Evolutionary conservation across 2,329 filamentous ascomycete species (phyloP), one percentile per base, ranked within the genome.

Genomic region (Ophiostoma sp.): DNA sequence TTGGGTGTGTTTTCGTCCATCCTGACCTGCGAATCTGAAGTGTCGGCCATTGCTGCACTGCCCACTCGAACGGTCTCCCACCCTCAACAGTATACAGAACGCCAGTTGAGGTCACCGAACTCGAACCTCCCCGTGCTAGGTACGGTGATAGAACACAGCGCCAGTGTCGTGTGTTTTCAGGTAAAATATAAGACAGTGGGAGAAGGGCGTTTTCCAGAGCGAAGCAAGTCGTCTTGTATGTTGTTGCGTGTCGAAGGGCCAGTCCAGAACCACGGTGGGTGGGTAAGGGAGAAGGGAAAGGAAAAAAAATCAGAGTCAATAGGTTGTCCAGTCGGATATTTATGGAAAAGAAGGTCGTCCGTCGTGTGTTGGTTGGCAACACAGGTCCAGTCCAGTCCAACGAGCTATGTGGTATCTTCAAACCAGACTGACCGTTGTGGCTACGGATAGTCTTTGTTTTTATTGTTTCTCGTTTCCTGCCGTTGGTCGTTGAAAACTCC

Each of bases 1-100:
- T 80, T 80, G 38, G 79, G 75, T 58, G 80, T 80, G 70, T 74
- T 76, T 42, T 69, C 62, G n/a, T 70, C 67, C 40, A 44, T 64
- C 6, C 14, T 45, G 41, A n/a, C 38, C 36, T 41, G 55, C 18
- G 55, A 38, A 11, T 60, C 11, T 12, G 36, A 60, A 11, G 55
- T 60, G 27, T 38, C 18, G 18, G 55, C 36, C 55, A 36, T 60
- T 18, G 27, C 55, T 55, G 49, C n/a, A 27, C 49, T 27, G 3
- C 49, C 49, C 49, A n/a, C 16, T 18, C 16, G 6, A 52, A 60
- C 58, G 58, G 36, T 63, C 58, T 63, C 58, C 55, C 55, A 38
- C 55, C 49, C 55, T 36, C 55, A 60, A 60, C 55, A 14, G 49
- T 16, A 38, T 60, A 60, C 27, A 60, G 27, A 60, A 38, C 55